Base-by-base conservation (phyloP, 2,329 filamentous ascomycete genomes). In the Neofusicoccum laricinum region DNA sequence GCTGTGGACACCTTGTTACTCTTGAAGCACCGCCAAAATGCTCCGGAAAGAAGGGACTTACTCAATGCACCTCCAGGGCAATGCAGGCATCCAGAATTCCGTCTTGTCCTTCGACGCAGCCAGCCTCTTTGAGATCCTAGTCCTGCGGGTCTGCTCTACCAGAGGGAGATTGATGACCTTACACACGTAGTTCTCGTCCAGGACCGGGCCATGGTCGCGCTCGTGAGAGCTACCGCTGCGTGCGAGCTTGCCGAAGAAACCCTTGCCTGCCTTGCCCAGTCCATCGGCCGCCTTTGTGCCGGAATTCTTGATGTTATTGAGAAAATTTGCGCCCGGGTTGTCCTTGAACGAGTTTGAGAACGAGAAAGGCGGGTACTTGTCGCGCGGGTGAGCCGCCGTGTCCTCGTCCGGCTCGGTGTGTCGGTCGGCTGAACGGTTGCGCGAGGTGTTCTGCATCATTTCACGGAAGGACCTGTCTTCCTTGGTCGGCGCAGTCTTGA, bases 31-130 rank as follows among this genome's bases (percentile, higher is more conserved):
- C 17, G n/a, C 32, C 34, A 51, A 50, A 36, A 19, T 11, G 12
- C 2, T 7, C 7, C 11, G 6, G 38, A 43, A 25, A 11, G 17
- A 46, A 21, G 17, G 40, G 34, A 80, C 84, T 73, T 79, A 88
- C 83, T 98, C 94, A 68, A 98, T 97, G 65, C 93, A 96, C 67
- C 94, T 86, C 90, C 94, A 97, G 0, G 94, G 93, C 65, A 98
- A 89, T 6, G 93, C 91, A 12, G 94, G 94, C 93, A 98, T 97
- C 94, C 94, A 98, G 73, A 96, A 98, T 73, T 97, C 94, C 0
- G 94, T 98, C 82, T 97, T 97, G 73, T 98, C 94, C 67, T 89
- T 87, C 10, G 93, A 97, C 66, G 91, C 87, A 72, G 96, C 92
- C 48, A 98, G 81, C 34, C 90, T 87, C 77, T 94, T 96, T 7